Percentiles rank a stretch among this genome's conserved stretches.
Evolutionary conservation across 495 filamentous ascomycete genomes (phyloP).

Genomic region (Penicillium angulare): DNA sequence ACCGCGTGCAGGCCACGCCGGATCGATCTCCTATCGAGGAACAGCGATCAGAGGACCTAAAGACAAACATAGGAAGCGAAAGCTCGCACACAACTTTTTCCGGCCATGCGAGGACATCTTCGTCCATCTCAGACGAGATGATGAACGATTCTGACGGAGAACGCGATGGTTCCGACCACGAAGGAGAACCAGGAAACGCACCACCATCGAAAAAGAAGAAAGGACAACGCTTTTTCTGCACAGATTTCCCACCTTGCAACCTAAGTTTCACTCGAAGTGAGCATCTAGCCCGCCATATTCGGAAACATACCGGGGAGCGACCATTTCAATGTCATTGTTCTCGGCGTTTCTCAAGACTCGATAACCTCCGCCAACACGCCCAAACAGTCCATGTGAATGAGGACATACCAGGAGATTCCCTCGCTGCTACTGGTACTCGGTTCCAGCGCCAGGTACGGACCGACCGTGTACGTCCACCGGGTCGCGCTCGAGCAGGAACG

Average conservation of each 20-base stretch:
- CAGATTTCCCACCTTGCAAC: constrained; percentile 92
- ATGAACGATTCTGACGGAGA: constrained; percentile 78
- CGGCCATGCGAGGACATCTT: constrained; percentile 25
- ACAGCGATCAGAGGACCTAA: constrained; percentile 13
- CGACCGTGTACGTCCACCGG: constrained; percentile 70
- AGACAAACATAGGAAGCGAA: constrained; percentile 12
- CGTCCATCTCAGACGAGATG: constrained; percentile 65
- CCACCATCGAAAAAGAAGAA: constrained; percentile 88
- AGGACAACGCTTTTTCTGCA: constrained; percentile 94
- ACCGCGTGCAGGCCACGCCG: constrained; percentile 35
- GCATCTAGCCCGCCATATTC: constrained; percentile 91
- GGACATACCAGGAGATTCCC: constrained; percentile 88
- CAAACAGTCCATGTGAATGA: constrained; percentile 98
- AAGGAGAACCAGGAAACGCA: constrained; percentile 64
- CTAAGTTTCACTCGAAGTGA: constrained; percentile 96
- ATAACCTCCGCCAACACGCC: constrained; percentile 95
- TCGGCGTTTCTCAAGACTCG: constrained; percentile 90
- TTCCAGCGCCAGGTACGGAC: constrained; percentile 95
- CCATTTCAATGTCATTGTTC: constrained; percentile 97
- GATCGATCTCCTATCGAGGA: constrained; percentile 29
- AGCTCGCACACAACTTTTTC: constrained; percentile 9
- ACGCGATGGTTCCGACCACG: constrained; percentile 72
- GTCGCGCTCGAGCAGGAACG: constrained; percentile 73
- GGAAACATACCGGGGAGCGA: constrained; percentile 96
- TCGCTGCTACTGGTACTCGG: constrained; percentile 88